A percentile compares a stretch with the other conserved stretches of the same genome.
These are phyloP conservation scores for Botrytis porri DNA, from an alignment of 2,329 filamentous ascomycete genomes.

Conservation along the genomic window DNA sequence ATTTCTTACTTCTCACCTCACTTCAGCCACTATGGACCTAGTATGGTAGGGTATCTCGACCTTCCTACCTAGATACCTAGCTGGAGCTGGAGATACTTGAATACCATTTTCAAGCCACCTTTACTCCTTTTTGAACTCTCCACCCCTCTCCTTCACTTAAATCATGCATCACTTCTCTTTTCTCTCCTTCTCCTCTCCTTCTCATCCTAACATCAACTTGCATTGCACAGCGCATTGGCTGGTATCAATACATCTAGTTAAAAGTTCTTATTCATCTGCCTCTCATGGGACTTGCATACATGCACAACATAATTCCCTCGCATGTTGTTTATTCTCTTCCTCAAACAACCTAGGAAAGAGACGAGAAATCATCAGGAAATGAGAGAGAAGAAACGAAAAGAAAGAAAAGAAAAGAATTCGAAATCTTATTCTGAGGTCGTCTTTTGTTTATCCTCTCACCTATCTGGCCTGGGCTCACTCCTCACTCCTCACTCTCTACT, in stretches of 20 bases:
- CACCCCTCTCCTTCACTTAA: neutral
- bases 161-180: neutral
- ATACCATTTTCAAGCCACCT: neutral
- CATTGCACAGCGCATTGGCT: slow-evolving; percentile 9
- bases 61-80: no score
- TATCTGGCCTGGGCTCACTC: neutral
- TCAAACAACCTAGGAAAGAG: neutral
- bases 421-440: neutral
- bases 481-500: neutral
- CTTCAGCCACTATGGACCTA: neutral
- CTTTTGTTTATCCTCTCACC: neutral
- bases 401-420: neutral
- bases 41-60: no score
- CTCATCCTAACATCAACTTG: neutral
- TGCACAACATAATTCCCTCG: slow-evolving; percentile 18
- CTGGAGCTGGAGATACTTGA: no score
- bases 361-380: neutral
- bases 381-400: neutral
- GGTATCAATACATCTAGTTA: slow-evolving; percentile 3
- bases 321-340: neutral
- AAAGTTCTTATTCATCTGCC: neutral
- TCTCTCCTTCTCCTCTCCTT: neutral
- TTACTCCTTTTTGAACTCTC: neutral
- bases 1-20: neutral
- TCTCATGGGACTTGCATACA: slow-evolving; percentile 9